Base-by-base conservation (phyloP, 2,329 filamentous ascomycete genomes). In the Ophiostoma novo-ulmi region DNA sequence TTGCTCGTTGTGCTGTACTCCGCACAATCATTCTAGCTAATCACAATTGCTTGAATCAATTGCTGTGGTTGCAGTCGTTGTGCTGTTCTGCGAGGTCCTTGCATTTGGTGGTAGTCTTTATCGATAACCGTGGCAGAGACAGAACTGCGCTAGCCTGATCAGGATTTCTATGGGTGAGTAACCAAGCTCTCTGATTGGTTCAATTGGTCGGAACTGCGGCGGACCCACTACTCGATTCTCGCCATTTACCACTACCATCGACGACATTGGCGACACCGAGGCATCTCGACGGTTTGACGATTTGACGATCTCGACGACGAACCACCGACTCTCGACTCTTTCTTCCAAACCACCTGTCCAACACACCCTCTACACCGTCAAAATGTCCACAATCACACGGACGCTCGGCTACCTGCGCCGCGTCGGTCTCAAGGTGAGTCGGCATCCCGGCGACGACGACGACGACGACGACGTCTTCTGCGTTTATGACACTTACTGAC, bases 331-430 rank as follows among this genome's bases (percentile, higher is more conserved):
- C 44, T 4, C 52, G n/a, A 26, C 22, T 14, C 61, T 39, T 22
- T 65, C 17, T 14, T 38, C 31, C 3, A 35, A 2, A 20, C 6
- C 26, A 26, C 14, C 13, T 13, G 36, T 22, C 36, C 36, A n/a
- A 20, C 36, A 17, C 6, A 31, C 35, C 68, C 73, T 20, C 10
- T 55, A 58, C 22, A 22, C 22, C 22, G n/a, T 10, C 67, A 73
- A 73, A 74, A 99, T 99, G 95, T 98, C 95, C 85, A 97, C 93
- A 73, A 84, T 97, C 77, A 81, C 89, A 75, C 90, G 95, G 82
- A 97, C 94, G 36, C 82, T 97, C 78, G 86, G 89, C 81, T 97
- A 97, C 81, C 80, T 97, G 79, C 90, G 93, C 84, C 90, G 88
- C 82, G 88, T 97, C 79, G 95, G 95, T 70, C 78, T 97, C 78